Evolutionary conservation across 2,329 filamentous ascomycete genomes (phyloP), one percentile per base, ranked within the genome.

Genomic region (Ceratocystis colombiana): DNA sequence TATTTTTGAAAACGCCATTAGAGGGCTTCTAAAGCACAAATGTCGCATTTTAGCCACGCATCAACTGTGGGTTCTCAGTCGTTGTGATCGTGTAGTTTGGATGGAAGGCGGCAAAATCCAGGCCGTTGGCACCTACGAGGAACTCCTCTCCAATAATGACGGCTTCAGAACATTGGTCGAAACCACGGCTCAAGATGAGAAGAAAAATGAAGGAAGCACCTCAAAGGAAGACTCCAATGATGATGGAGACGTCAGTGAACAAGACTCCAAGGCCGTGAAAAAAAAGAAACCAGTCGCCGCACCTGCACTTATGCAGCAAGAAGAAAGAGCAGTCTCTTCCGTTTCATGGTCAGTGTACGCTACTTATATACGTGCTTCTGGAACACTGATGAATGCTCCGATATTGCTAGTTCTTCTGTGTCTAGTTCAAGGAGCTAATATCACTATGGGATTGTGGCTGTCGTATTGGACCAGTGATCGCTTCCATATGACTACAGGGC

Each of bases 1-100:
- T 72, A 87, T 99, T 71, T 96, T 97, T 77, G 93, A 97, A 74
- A 87, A 96, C 68, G 93, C 93, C 50, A 96, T 99, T 65, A 85
- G 91, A 67, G 93, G 93, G 6, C 80, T 97, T 8, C 79, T 97
- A 65, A 89, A 88, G 71, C 83, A 93, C 76, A 96, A 96, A 75
- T 94, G 90, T 72, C 84, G 94, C 22, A 88, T 97, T 44, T 80
- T 99, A 41, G 94, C 93, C 0, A 99, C 94, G 0, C 94, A 99
- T 75, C 93, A 97, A 74, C 83, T 97, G 15, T 94, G 95, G 79
- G 92, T 97, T 5, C 82, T 97, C 5, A 91, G 83, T 73, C 87
- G 91, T 44, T 96, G 91, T 71, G 93, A 97, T 73, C 83, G 93
- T 44, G 93, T 97, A 70, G 85, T 97, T 62, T 92, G 91, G 85